Percentiles rank a stretch among this genome's conserved stretches.
These are phyloP conservation scores for Serendipita indica DNA, from an alignment of 768 basidiomycete species.

Conservation along the genomic window DNA sequence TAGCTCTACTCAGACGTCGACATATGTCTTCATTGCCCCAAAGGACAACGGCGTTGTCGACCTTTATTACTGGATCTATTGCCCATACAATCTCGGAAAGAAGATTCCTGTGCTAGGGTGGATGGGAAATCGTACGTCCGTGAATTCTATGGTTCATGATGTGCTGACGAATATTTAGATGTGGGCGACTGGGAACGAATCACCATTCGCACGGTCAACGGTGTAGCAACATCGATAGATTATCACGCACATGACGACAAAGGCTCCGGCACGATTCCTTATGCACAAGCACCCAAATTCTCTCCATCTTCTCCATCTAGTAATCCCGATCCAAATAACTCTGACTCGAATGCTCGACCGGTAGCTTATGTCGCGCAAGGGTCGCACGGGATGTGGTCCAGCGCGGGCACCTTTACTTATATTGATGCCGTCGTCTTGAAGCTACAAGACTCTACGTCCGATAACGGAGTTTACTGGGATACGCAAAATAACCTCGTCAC, in stretches of 20 bases:
- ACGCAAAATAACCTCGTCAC: constrained; percentile 7
- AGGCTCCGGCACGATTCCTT: constrained; percentile 9
- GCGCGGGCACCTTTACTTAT: constrained; percentile 10
- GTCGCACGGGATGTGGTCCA: constrained; percentile 11
- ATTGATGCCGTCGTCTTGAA: constrained; percentile 9
- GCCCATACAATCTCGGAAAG: constrained; percentile 10
- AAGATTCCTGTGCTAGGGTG: neutral
- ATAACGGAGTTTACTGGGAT: constrained; percentile 11
- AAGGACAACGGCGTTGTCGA: constrained; percentile 12
- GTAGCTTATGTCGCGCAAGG: constrained; percentile 10
- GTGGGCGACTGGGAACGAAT: constrained; percentile 12
- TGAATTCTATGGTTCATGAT: neutral
- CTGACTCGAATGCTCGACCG: constrained; percentile 7
- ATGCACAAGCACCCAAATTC: constrained; percentile 8
- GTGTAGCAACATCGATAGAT: constrained; percentile 8
- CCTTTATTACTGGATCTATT: constrained; percentile 11
- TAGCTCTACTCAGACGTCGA: neutral
- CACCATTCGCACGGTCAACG: constrained; percentile 11
- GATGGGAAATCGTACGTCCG: constrained; percentile 8
- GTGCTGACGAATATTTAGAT: neutral
- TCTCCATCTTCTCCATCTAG: neutral
- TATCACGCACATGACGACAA: constrained; percentile 11
- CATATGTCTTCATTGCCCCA: constrained; percentile 11
- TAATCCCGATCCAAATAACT: neutral
- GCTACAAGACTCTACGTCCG: constrained; percentile 9